Evolutionary conservation across 1,284 basidiomycete species (phyloP), one percentile per base, ranked within the genome.

Genomic region (Fomitiporia mediterranea): DNA sequence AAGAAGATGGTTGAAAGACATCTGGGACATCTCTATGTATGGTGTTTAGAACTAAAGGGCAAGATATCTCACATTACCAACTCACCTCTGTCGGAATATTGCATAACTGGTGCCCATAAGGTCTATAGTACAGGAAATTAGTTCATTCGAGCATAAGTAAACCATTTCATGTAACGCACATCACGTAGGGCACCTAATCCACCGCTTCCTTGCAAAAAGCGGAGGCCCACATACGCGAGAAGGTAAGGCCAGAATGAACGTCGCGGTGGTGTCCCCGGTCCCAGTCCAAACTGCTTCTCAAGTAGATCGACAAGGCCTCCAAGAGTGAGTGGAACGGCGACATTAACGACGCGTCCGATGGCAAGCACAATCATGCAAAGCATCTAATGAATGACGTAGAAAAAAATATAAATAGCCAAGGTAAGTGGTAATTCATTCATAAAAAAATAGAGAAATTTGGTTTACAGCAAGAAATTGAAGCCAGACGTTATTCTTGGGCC

Each of bases 91-190:
- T 89, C 86, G 0, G 87, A 91, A 67, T 85, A 91, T 72, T 93
- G 91, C 82, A 93, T 89, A 27, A 95, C 86, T 2, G 92, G 91
- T 9, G 85, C 80, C 88, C 90, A 88, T 11, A 91, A 74, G 42
- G 74, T 70, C 84, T 88, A 59, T 47, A 55, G 53, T 44, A 60
- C 48, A 15, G n/a, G 4, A 17, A 30, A 27, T 58, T 6, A 54
- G 35, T 13, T 19, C 17, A 15, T n/a, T n/a, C n/a, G n/a, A n/a
- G n/a, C n/a, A 32, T 47, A 50, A 27, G 5, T 19, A 50, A 9
- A 40, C 17, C 17, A 37, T n/a, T 15, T 17, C 28, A 39, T 7
- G 42, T 7, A 7, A 71, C 79, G 57, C 68, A 86, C 83, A 69
- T 88, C 84, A 38, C 80, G 80, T 49, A 91, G 69, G 39, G 85